A percentile compares a stretch with the other conserved stretches of the same genome.
Conservation (phyloP, 345 rosid genomes). For the Hibiscus syriacus region DNA sequence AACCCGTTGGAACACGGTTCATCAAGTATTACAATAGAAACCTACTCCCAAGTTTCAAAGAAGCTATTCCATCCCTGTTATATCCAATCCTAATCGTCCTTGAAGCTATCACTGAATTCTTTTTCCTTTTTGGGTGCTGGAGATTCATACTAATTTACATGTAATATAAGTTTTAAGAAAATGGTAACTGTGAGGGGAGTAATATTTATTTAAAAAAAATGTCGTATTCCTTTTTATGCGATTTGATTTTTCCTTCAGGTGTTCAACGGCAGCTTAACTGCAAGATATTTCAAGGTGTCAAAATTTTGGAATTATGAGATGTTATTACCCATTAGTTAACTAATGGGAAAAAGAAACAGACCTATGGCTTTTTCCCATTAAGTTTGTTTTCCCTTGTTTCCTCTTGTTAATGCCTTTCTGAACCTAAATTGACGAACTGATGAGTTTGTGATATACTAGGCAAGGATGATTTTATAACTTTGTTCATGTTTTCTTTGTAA, state of each 20-base stretch:
- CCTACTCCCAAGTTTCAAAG: conserved; percentile 5
- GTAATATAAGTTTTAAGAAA: neutral
- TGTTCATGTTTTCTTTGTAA: neutral
- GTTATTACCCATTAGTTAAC: neutral
- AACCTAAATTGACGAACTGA: neutral
- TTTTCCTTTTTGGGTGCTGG: neutral
- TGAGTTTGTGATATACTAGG: neutral
- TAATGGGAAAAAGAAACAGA: neutral
- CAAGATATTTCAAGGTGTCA: neutral
- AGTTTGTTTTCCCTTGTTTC: neutral
- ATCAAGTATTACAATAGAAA: neutral
- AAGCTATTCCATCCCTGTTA: too few species aligned
- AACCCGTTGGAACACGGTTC: neutral
- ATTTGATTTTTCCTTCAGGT: neutral
- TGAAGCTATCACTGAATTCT: neutral
- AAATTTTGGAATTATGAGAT: neutral
- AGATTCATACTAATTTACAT: neutral
- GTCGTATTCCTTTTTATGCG: neutral
- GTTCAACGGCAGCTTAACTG: neutral
- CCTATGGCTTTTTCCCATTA: neutral
- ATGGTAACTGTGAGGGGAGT: neutral
- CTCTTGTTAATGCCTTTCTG: neutral
- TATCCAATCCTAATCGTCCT: neutral
- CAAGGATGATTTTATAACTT: neutral
- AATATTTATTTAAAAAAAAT: too few species aligned